A percentile compares a stretch with the other conserved stretches of the same genome.
Evolutionary conservation across 441 rosid genomes (phyloP).

Genomic region (Adansonia madagascariensis): DNA sequence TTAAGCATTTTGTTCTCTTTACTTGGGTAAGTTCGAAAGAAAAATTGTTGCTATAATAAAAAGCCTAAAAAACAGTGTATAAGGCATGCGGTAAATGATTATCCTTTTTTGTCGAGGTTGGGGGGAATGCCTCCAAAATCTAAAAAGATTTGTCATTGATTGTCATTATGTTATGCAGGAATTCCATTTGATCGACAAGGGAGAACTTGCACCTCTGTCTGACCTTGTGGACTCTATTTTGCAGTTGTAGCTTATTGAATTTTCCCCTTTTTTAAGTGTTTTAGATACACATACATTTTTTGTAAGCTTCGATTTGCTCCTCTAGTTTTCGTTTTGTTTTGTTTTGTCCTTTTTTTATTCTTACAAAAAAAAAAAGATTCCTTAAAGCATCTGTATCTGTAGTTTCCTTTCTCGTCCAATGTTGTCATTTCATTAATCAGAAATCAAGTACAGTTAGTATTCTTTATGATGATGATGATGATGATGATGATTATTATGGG

Average conservation of each 20-base stretch:
- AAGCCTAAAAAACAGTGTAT: no score
- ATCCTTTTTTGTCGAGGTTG: no score
- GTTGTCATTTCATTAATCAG: neutral
- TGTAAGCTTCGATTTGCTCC: slow-evolving; percentile 10
- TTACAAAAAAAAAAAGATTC: neutral
- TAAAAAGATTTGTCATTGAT: no score
- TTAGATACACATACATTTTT: slow-evolving; percentile 21
- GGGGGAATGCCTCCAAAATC: no score
- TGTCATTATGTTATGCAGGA: slow-evolving; percentile 41
- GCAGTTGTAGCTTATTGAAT: slow-evolving; percentile 35
- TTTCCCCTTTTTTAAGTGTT: slow-evolving; percentile 3
- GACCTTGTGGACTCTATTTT: slow-evolving; percentile 54
- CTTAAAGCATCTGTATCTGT: neutral
- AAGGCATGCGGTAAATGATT: no score
- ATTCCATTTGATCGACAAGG: slow-evolving; percentile 47
- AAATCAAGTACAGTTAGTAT: neutral
- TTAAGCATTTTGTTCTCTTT: slow-evolving; percentile 51
- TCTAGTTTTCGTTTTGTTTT: neutral
- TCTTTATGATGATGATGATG: no score
- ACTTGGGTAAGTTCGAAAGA: slow-evolving; percentile 41
- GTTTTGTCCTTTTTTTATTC: no score
- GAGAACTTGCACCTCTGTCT: slow-evolving; percentile 52
- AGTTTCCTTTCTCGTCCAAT: neutral
- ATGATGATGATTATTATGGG: neutral
- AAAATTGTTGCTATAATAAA: no score